phyloP scores from a whole-genome alignment of 495 filamentous ascomycete genomes.

The Lepidopterella palustris region DNA sequence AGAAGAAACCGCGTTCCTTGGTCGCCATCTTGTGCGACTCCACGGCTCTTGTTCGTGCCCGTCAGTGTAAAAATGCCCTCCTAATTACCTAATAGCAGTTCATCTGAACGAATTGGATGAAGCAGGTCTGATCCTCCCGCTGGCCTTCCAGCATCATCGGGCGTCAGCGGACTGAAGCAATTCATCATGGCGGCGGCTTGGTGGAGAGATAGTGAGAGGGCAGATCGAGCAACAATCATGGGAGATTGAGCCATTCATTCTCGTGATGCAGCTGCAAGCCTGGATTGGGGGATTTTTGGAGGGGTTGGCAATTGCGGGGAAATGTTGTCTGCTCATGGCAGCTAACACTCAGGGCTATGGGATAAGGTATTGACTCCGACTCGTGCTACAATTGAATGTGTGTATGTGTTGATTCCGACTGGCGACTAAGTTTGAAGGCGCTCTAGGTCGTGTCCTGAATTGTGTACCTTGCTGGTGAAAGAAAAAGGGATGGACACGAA shows the following conservation, averaged over 20 bases:
- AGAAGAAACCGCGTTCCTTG: neutral
- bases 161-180: neutral
- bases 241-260: neutral
- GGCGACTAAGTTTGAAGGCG: too few species aligned
- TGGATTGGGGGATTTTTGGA: neutral
- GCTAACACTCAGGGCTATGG: neutral
- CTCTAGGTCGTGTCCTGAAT: too few species aligned
- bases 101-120: neutral
- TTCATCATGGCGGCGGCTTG: neutral
- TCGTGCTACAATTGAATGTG: too few species aligned
- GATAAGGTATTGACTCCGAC: too few species aligned
- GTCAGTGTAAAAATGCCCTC: neutral
- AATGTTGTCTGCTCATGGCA: neutral
- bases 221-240: neutral
- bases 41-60: neutral
- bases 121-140: neutral
- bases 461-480: too few species aligned
- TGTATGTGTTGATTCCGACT: too few species aligned
- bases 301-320: neutral
- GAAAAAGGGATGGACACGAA: too few species aligned
- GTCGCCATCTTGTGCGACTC: neutral
- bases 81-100: conserved; percentile 3
- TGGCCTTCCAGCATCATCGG: neutral
- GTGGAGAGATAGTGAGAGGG: neutral
- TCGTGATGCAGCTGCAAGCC: neutral